Percentiles rank a stretch among this genome's conserved stretches.
These are phyloP conservation scores for Verruconis gallopava DNA, from an alignment of 2,329 filamentous ascomycete genomes.

Conservation along the genomic window DNA sequence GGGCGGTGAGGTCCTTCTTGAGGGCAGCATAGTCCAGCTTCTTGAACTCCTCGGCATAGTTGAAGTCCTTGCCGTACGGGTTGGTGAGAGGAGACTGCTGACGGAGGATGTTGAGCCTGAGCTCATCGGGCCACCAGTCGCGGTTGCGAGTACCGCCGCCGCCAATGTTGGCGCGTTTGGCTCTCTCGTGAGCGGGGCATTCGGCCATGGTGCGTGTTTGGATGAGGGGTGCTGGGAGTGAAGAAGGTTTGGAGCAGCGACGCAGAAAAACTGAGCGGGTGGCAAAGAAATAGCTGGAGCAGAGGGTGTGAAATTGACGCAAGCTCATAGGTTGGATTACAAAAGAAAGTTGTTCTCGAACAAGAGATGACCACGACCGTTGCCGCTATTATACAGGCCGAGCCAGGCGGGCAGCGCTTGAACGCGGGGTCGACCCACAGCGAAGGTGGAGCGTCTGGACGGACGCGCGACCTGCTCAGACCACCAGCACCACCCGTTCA, in stretches of 20 bases:
- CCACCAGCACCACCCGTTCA: too few species aligned
- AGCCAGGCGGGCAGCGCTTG: too few species aligned
- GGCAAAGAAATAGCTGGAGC: not conserved
- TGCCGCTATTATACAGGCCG: too few species aligned
- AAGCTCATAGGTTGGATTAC: not conserved
- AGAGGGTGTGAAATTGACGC: not conserved
- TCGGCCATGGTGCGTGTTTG: not conserved
- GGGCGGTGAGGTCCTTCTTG: slow-evolving; percentile 57
- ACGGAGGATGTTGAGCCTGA: slow-evolving; percentile 59
- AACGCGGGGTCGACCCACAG: too few species aligned
- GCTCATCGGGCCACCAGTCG: slow-evolving; percentile 63
- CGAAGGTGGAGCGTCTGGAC: too few species aligned
- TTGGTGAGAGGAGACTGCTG: slow-evolving; percentile 53
- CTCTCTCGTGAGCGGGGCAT: not conserved
- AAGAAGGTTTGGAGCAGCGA: not conserved
- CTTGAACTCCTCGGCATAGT: slow-evolving; percentile 63
- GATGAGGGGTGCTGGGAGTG: not conserved
- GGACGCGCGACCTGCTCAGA: too few species aligned
- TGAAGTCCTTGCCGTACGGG: slow-evolving; percentile 52
- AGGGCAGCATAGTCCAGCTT: slow-evolving; percentile 55
- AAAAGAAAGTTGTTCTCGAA: not conserved
- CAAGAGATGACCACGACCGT: too few species aligned
- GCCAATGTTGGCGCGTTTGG: slow-evolving; percentile 21
- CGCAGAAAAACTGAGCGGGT: not conserved
- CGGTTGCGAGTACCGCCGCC: slow-evolving; percentile 54